Base-by-base conservation (phyloP, 768 basidiomycete genomes). In the Tulasnella calospora region DNA sequence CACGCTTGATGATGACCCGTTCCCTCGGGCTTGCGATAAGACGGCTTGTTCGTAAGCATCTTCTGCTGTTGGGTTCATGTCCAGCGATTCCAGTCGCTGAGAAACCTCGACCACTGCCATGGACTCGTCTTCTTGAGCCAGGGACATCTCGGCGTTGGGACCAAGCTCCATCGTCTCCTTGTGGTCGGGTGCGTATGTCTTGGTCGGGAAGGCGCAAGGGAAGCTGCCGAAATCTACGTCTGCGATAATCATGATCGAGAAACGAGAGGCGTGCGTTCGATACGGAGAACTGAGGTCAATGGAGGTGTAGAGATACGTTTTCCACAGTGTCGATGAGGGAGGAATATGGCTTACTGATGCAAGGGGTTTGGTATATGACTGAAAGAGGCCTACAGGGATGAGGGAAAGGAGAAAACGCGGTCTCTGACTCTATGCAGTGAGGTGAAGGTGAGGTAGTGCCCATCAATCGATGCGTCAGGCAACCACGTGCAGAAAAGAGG, bases 61-160 rank as follows among this genome's bases (percentile, higher is more conserved):
- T n/a, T 75, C 74, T 15, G 74, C 74, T 27, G 74, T 75, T 21
- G 74, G 74, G 55, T 75, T 75, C 74, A 75, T 75, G 44, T 75
- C 74, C 19, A 75, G 74, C 46, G 74, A 75, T 27, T 40, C n/a
- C 38, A 75, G 46, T 47, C 36, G n/a, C 38, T 55, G 44, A 51
- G 46, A 40, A n/a, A 75, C 36, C 36, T 46, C 55, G 74, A 38
- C 36, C 36, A 75, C 46, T n/a, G 74, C 44, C 38, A 46, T 40
- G 27, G 38, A 17, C 36, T 72, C 38, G 17, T 40, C 71, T 17
- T 71, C 41, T 36, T 72, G 71, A 27, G 36, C 71, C 36, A 40
- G 71, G 38, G 71, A 72, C 71, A 72, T 72, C 71, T 72, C 71
- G 30, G 71, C 71, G 38, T 72, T 72, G 71, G 71, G 71, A 41